These are phyloP conservation scores for Daldinia grandis DNA, from an alignment of 495 filamentous ascomycete genomes.

Conservation along the genomic window DNA sequence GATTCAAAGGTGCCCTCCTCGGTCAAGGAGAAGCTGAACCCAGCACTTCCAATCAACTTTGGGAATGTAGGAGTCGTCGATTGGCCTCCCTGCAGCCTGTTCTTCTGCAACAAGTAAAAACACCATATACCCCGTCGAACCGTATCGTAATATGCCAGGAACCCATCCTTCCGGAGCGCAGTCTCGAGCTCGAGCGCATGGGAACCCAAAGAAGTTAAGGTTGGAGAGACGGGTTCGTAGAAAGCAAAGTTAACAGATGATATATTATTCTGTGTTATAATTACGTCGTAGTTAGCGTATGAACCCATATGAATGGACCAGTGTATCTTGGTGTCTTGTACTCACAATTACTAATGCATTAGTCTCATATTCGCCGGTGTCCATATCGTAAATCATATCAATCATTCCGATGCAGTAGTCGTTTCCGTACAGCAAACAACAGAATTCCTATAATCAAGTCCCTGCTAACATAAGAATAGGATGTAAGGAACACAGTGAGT, in stretches of 20 bases:
- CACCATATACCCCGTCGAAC: conserved; percentile 60
- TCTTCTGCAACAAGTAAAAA: conserved; percentile 53
- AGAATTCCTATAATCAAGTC: conserved; percentile 15
- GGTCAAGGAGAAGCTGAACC: conserved; percentile 50
- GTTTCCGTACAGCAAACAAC: conserved; percentile 25
- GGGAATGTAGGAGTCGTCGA: conserved; percentile 44
- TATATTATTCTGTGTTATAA: conserved; percentile 55
- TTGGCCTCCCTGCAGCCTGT: conserved; percentile 35
- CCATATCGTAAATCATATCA: conserved; percentile 57
- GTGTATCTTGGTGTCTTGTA: background rate
- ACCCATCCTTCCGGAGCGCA: conserved; percentile 58
- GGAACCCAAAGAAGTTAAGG: conserved; percentile 51
- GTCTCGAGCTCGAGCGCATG: conserved; percentile 55
- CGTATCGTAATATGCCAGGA: conserved; percentile 59
- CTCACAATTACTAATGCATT: conserved; percentile 61
- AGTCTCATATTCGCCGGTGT: conserved; percentile 63
- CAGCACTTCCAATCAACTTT: conserved; percentile 50
- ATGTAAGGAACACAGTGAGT: conserved; percentile 2
- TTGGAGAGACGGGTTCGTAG: conserved; percentile 55
- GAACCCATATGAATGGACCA: background rate
- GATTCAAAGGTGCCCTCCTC: conserved; percentile 59
- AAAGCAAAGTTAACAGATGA: conserved; percentile 56
- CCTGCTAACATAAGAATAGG: conserved; percentile 18
- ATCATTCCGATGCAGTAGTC: conserved; percentile 32
- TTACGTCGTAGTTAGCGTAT: conserved; percentile 30